Base-by-base conservation (phyloP, 352 stramenopile species). In the Phytophthora kernoviae region DNA sequence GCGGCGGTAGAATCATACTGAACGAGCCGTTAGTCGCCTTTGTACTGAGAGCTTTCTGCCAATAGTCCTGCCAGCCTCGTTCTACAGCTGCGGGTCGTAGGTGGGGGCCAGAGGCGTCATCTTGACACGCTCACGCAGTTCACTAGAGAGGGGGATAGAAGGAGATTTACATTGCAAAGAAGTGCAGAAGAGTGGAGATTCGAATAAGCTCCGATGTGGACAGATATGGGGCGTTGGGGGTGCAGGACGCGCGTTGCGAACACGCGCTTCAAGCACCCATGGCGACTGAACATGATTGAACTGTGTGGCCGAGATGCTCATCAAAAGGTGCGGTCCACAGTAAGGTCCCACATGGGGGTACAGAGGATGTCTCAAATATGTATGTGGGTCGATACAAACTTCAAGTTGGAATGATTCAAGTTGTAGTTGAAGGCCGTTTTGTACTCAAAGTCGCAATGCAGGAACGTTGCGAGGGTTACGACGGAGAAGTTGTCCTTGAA, bases 1-100 rank as follows among this genome's bases (percentile, higher is more conserved):
- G 97, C 30, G 97, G 97, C 27, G 97, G 97, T 68, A 99, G 94
- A 46, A 94, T 66, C 87, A 93, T 93, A 42, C 68, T 79, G 60
- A 96, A 94, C 9, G 63, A 46, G 26, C 79, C 24, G 9, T 10
- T 46, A 12, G 49, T 63, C 39, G 58, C 39, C 52, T 72, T 63
- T 26, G 42, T 46, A 42, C 36, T 21, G 20, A 93, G 62, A 33
- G 70, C 65, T 15, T 74, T 52, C 54, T 93, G 84, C 84, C 84
- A 93, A 62, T 84, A 87, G 56, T 62, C 58, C 51, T 90, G 78
- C 84, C 84, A 94, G 55, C 79, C 84, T 45, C 67, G 48, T 52
- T 94, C 84, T 32, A 94, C 82, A 37, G 53, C 46, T 54, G 65
- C 69, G 84, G 84, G 55, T 94, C 81, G 58, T 88, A 94, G 12